A percentile compares a stretch with the other conserved stretches of the same genome.
Evolutionary conservation across 2,329 filamentous ascomycete species (phyloP).

Genomic region (Aspergillus sp.): DNA sequence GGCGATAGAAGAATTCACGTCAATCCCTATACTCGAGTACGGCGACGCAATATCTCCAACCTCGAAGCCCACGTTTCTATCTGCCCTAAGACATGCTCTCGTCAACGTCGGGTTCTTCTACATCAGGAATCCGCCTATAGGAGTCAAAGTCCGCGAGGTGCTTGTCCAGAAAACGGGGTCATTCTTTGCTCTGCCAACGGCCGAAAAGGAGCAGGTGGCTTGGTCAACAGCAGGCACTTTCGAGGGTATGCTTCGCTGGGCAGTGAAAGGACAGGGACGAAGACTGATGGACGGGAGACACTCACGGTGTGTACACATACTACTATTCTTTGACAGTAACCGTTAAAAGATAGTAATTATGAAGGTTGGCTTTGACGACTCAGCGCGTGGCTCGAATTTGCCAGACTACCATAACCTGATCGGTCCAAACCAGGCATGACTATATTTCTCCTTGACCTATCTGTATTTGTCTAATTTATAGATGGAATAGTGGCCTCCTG

Average conservation of each 20-base stretch:
- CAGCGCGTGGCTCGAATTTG: too few species aligned
- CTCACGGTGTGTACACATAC: too few species aligned
- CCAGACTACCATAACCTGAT: too few species aligned
- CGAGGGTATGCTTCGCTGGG: background rate
- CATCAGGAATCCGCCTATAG: background rate
- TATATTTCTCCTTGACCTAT: too few species aligned
- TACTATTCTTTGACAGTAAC: too few species aligned
- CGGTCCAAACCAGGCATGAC: too few species aligned
- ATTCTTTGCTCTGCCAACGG: background rate
- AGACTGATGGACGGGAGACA: too few species aligned
- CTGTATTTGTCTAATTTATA: too few species aligned
- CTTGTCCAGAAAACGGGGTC: background rate
- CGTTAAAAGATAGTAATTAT: too few species aligned
- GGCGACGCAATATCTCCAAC: background rate
- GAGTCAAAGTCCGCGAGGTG: background rate
- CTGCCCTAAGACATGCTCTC: background rate
- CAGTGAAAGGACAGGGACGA: background rate
- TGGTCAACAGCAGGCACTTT: background rate
- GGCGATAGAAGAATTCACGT: background rate
- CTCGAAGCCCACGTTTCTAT: background rate
- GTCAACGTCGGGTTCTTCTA: slow-evolving; percentile 1
- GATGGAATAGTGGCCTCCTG: too few species aligned
- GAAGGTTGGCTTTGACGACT: too few species aligned
- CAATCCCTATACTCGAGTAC: background rate
- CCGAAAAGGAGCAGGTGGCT: background rate